phyloP scores from a whole-genome alignment of 345 rosid species.

The Ailanthus altissimus region DNA sequence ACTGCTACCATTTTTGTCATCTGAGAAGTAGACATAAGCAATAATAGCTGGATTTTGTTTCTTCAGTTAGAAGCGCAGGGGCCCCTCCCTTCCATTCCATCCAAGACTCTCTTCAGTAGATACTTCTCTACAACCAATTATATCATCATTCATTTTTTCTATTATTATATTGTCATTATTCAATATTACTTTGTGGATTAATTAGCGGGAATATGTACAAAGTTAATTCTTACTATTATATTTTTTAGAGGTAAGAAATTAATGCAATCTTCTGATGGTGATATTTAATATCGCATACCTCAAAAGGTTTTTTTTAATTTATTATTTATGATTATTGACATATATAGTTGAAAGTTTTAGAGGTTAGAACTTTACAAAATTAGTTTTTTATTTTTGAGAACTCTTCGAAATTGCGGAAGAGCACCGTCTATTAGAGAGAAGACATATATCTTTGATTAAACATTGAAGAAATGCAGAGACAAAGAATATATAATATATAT shows the following conservation, averaged over 20 bases:
- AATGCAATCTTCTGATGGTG: too few relatives aligned
- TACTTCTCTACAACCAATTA: conserved; percentile 19
- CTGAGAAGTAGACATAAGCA: conserved; percentile 49
- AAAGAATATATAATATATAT: not conserved
- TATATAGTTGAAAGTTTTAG: too few relatives aligned
- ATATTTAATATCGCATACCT: not conserved
- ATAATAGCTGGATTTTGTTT: conserved; percentile 45
- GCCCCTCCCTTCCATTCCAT: conserved; percentile 14
- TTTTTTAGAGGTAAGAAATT: too few relatives aligned
- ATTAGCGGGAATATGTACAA: not conserved
- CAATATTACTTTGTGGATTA: not conserved
- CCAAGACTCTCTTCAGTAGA: not conserved
- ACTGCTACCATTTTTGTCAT: conserved; percentile 39
- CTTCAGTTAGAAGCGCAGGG: conserved; percentile 40
- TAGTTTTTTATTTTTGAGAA: too few relatives aligned
- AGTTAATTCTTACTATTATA: too few relatives aligned
- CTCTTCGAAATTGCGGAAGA: too few relatives aligned
- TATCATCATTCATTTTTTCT: conserved; percentile 8
- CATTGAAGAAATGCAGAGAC: not conserved
- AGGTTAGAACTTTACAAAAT: too few relatives aligned
- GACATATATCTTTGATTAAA: not conserved
- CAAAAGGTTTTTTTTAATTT: not conserved
- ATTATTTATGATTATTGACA: not conserved
- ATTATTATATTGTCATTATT: not conserved
- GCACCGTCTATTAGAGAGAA: not conserved